Base-by-base conservation (phyloP, 164 flowering plant species). In the Vitis vinifera region DNA sequence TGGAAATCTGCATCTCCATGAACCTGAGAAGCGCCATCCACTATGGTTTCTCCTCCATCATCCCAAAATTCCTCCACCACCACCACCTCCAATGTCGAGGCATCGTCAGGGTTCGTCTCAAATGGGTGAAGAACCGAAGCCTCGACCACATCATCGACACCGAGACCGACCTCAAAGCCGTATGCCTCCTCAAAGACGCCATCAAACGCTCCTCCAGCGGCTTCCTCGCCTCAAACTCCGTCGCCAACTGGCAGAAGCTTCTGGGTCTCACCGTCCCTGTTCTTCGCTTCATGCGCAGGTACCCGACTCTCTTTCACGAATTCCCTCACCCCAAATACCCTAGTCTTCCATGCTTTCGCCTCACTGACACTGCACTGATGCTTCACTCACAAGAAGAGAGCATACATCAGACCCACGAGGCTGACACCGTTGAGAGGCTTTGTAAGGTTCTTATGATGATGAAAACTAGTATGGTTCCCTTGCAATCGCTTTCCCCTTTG, bases 251-350 rank as follows among this genome's bases (percentile, higher is more conserved):
- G 86, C 97, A 89, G 50, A 90, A 84, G 73, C 85, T 76, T 27
- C 89, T 96, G n/a, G 99, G 97, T 53, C 89, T 96, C 77, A 96
- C 98, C 16, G 80, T 96, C 47, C 99, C 98, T 0, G 97, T 90
- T 23, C 85, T 93, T 52, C 93, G 99, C 29, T 96, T 96, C 77
- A 63, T 96, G 59, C 93, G 98, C 71, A 74, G 87, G 77, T 92
- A 89, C 73, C 98, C 92, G 8, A 88, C 98, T 44, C 84, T 93
- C 51, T 93, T 88, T 55, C 77, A 82, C 7, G 95, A 93, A 73
- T 90, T 87, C 68, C 90, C 94, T 17, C 94, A 91, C 60, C 16
- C 86, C 44, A 76, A 83, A 9, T 92, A 84, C 71, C 75, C 87
- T 1, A 80, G 73, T 70, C 75, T 93, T 69, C 89, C 92, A n/a